Evolutionary conservation across 305 asterid species (phyloP), one percentile per base, ranked within the genome.

Genomic region (Caryopteris hybrid): DNA sequence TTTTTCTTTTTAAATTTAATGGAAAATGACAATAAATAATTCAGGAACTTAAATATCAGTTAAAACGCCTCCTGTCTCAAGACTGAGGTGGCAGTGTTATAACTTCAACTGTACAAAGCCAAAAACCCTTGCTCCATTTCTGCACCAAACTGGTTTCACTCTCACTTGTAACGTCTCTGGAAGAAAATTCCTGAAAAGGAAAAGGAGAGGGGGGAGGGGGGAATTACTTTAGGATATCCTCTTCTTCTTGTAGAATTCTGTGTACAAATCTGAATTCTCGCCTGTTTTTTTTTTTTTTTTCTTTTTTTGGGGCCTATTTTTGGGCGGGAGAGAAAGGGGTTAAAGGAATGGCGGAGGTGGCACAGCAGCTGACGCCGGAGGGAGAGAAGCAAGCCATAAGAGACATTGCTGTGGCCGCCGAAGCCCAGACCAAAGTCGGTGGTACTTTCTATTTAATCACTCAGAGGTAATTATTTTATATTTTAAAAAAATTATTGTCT

Each of bases 361-460:
- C 76, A 43, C 74, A 78, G 92, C 83, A 74, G 81, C 88, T 81
- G 83, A 78, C 95, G 78, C 95, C 91, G 66, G 99, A 87, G 85
- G 92, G 88, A 54, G 97, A 93, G 85, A 93, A 93, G 87, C 83
- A 76, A 41, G 65, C 78, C 63, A 80, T 93, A 54, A 83, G 95
- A 78, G 97, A 88, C 83, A 79, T 87, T 68, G 73, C 97, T 57
- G 79, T 79, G 27, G 77, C 92, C 72, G 86, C 96, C 60, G 97
- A 91, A 83, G 81, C 95, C 64, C 95, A 80, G 70, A 81, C 95
- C 59, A 88, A 87, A 76, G 88, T 81, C 77, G 95, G 96, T 73
- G 96, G 86, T 64, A 81, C 83, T 69, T 91, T 93, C 77, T 90
- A 83, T 85, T 80, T 90, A 78, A 84, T 93, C 76, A 91, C 90